Conservation (phyloP, 2,329 filamentous ascomycete species). For the Fusarium mexicanum region DNA sequence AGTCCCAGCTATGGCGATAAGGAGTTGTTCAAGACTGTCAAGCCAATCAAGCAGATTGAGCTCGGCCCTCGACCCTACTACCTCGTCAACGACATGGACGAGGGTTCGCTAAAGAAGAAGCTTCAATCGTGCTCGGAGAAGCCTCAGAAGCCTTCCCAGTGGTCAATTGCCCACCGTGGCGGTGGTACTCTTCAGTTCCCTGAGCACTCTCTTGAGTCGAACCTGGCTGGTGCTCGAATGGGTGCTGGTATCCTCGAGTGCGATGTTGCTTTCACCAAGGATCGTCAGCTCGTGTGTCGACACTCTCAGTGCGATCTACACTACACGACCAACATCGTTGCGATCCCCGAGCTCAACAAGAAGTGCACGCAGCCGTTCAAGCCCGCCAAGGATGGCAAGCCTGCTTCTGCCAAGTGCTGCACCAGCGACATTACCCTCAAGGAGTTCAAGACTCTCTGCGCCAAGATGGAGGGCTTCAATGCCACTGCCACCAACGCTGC, state of each 20-base stretch:
- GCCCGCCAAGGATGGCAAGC: conserved; percentile 59
- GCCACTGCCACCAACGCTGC: conserved; percentile 64
- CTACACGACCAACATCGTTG: conserved; percentile 74
- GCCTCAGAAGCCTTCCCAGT: conserved; percentile 60
- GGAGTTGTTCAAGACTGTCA: conserved; percentile 48
- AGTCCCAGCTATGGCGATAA: conserved; percentile 24
- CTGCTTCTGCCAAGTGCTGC: conserved; percentile 73
- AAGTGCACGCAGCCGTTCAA: conserved; percentile 72
- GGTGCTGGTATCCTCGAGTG: conserved; percentile 74
- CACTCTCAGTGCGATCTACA: conserved; percentile 75
- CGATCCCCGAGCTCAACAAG: conserved; percentile 67
- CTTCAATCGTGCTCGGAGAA: conserved; percentile 67
- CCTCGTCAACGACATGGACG: conserved; percentile 70
- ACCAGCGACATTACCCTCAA: conserved; percentile 75
- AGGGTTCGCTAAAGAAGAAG: conserved; percentile 66
- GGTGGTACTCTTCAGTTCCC: conserved; percentile 70
- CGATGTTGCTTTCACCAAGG: conserved; percentile 73
- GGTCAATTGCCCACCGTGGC: conserved; percentile 71
- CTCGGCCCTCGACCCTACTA: conserved; percentile 72
- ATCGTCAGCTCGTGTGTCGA: conserved; percentile 73
- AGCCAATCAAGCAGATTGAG: conserved; percentile 60
- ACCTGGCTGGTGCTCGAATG: conserved; percentile 72
- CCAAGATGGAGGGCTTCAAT: conserved; percentile 75
- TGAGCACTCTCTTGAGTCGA: conserved; percentile 69
- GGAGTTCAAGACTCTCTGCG: conserved; percentile 74